phyloP scores from a whole-genome alignment of 495 filamentous ascomycete species.

The Acidomyces sp. region DNA sequence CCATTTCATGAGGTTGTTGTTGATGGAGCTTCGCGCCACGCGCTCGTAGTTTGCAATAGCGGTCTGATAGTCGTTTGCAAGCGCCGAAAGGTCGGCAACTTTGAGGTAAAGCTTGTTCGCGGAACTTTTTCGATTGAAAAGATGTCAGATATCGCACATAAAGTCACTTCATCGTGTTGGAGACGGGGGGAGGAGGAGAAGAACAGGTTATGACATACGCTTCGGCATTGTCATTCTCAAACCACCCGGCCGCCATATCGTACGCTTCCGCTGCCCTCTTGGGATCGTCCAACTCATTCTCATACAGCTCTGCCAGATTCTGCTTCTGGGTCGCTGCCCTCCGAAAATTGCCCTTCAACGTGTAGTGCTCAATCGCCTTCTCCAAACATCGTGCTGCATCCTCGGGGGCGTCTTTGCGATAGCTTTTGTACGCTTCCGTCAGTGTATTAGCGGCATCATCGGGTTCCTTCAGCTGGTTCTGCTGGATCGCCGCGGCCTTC shows the following conservation, averaged over 20 bases:
- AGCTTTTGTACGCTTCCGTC: conserved; percentile 70
- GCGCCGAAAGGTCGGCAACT: conserved; percentile 69
- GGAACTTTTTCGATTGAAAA: too few species aligned
- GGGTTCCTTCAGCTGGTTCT: conserved; percentile 64
- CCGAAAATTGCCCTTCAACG: conserved; percentile 70
- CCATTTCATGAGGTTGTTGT: conserved; percentile 76
- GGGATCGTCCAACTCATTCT: conserved; percentile 62
- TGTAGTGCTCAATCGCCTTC: conserved; percentile 65
- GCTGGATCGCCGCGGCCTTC: conserved; percentile 63
- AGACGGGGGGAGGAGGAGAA: too few species aligned
- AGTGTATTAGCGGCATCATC: conserved; percentile 77
- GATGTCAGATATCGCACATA: too few species aligned
- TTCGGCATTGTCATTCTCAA: conserved; percentile 70
- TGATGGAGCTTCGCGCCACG: conserved; percentile 40
- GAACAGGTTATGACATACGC: conserved; percentile 44
- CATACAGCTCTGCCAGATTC: conserved; percentile 67
- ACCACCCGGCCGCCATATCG: conserved; percentile 74
- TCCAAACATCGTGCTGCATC: conserved; percentile 65
- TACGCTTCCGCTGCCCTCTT: conserved; percentile 67
- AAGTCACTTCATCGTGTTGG: too few species aligned
- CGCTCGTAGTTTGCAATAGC: conserved; percentile 70
- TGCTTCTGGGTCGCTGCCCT: conserved; percentile 81
- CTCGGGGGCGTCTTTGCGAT: conserved; percentile 65
- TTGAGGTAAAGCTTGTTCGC: conserved; percentile 87
- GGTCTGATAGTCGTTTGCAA: conserved; percentile 68